Percentiles rank a stretch among this genome's conserved stretches.
Evolutionary conservation across 352 stramenopile species (phyloP).

Genomic region (Globisporangium spinosum): DNA sequence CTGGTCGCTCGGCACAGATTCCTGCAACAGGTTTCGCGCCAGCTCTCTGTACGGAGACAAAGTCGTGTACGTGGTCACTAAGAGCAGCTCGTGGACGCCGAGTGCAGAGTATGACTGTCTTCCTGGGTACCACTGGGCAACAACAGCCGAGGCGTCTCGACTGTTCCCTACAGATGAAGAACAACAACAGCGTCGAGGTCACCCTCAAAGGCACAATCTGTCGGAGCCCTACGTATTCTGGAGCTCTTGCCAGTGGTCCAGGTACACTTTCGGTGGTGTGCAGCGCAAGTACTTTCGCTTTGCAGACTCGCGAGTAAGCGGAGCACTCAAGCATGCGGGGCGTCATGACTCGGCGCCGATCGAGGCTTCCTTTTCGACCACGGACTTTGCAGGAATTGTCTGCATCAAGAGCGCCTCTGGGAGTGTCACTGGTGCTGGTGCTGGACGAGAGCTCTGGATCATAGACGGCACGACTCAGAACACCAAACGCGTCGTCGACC

Average conservation of each 20-base stretch:
- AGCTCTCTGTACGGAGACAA: constrained; percentile 30
- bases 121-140: constrained; percentile 61
- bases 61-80: constrained; percentile 58
- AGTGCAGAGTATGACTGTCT: constrained; percentile 63
- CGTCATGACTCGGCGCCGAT: constrained; percentile 33
- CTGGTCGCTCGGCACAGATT: constrained; percentile 30
- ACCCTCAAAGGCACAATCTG: constrained; percentile 3
- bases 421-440: background rate
- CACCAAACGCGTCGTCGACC: constrained; percentile 46
- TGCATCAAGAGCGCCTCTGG: constrained; percentile 35
- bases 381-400: constrained; percentile 75
- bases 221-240: constrained; percentile 62
- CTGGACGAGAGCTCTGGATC: constrained; percentile 60
- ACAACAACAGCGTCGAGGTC: background rate
- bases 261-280: constrained; percentile 46
- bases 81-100: constrained; percentile 42
- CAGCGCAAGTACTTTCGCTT: constrained; percentile 67
- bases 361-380: constrained; percentile 29
- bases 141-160: constrained; percentile 32
- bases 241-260: constrained; percentile 67
- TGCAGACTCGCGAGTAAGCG: constrained; percentile 57
- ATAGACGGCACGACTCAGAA: constrained; percentile 37
- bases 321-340: constrained; percentile 63
- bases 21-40: constrained; percentile 42
- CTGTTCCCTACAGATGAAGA: constrained; percentile 19